phyloP scores from a whole-genome alignment of 2,329 filamentous ascomycete genomes.

The Ophiostoma novo-ulmi region DNA sequence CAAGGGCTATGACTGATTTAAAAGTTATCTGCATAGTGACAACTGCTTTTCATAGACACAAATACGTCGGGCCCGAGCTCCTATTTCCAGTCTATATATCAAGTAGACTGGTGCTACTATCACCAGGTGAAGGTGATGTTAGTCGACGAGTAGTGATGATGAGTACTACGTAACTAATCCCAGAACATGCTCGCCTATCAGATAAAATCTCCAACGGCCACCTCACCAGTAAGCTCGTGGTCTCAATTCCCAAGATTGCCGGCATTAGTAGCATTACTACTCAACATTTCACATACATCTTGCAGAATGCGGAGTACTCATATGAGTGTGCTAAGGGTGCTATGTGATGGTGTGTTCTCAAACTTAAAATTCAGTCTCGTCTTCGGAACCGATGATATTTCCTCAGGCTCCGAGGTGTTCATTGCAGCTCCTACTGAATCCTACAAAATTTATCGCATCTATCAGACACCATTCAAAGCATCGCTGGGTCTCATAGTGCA shows the following conservation, averaged over 20 bases:
- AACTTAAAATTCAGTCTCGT: neutral
- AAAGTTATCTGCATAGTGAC: neutral
- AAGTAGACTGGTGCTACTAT: neutral
- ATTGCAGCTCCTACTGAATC: neutral
- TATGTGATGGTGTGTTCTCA: neutral
- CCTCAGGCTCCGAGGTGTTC: neutral
- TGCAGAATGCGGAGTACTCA: too few species aligned
- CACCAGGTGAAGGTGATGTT: neutral
- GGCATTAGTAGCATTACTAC: neutral
- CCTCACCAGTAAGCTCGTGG: neutral
- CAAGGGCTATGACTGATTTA: neutral
- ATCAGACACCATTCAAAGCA: neutral
- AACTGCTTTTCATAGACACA: neutral
- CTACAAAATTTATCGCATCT: neutral
- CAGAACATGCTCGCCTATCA: neutral
- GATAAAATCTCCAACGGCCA: neutral
- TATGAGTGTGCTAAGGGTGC: too few species aligned
- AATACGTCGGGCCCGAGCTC: neutral
- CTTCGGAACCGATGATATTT: neutral
- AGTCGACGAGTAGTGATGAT: neutral
- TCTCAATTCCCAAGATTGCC: neutral
- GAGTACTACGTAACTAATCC: neutral
- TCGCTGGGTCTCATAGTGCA: neutral
- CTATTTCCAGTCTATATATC: too few species aligned
- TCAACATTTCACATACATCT: too few species aligned